Conservation (phyloP, 148 eudicot species). For the Fagopyrum esculentum region DNA sequence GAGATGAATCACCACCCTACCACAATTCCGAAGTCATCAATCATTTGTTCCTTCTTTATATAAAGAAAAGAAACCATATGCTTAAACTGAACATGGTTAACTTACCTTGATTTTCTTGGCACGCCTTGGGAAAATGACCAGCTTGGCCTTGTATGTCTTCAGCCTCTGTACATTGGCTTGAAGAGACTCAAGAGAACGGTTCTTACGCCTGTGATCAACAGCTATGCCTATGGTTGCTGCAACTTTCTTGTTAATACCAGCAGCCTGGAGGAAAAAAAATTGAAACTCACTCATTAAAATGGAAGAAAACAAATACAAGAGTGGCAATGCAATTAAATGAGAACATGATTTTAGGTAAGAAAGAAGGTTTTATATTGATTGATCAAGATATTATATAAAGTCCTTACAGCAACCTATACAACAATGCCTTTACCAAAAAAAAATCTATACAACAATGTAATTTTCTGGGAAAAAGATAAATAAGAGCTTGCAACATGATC, state of each 20-base stretch:
- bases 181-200: constrained; percentile 58
- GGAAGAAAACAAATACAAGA: background rate
- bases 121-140: constrained; percentile 73
- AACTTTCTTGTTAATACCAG: constrained; percentile 60
- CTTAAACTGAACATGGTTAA: background rate
- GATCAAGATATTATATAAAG: too few relatives aligned
- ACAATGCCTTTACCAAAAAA: too few relatives aligned
- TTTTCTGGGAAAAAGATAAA: too few relatives aligned
- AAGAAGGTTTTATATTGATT: too few relatives aligned
- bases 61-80: too few relatives aligned
- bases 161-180: constrained; percentile 66
- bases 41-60: too few relatives aligned
- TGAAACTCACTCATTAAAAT: background rate
- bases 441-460: too few relatives aligned
- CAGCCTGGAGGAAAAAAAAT: constrained; percentile 34
- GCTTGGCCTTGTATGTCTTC: constrained; percentile 76
- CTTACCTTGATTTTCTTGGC: constrained; percentile 53
- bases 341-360: too few relatives aligned
- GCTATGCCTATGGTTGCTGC: constrained; percentile 79
- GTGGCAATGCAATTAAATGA: background rate
- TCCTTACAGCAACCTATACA: too few relatives aligned
- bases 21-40: background rate
- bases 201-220: constrained; percentile 70
- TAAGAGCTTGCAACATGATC: too few relatives aligned
- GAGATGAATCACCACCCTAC: constrained; percentile 53